Evolutionary conservation across 139 green algal species (phyloP).

Genomic region (Diplosphaera chodatii): DNA sequence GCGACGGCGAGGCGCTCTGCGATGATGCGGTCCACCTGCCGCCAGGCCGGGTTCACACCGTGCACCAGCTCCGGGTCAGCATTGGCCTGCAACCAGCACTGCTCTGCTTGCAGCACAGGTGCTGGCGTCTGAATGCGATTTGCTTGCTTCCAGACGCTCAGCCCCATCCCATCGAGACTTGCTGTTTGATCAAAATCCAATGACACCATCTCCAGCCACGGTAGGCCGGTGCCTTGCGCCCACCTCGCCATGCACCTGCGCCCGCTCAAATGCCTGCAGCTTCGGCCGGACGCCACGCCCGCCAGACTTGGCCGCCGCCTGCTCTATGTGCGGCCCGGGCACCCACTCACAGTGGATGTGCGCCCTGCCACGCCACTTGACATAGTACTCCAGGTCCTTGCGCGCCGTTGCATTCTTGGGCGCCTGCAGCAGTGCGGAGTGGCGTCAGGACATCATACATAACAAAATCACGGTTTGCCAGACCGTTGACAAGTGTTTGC

Average conservation of each 20-base stretch:
- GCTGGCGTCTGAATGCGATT: no score
- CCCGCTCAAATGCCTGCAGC: conserved; percentile 4
- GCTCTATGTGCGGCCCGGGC: conserved; percentile 18
- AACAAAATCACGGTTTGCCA: no score
- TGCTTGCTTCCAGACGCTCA: no score
- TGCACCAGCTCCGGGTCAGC: conserved; percentile 12
- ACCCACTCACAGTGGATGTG: conserved; percentile 63
- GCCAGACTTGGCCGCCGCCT: background rate
- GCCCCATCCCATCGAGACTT: no score
- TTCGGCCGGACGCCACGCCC: conserved; percentile 5
- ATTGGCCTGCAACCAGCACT: background rate
- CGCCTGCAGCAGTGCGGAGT: no score
- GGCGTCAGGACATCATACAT: no score
- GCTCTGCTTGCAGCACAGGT: no score
- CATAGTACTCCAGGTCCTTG: conserved; percentile 31
- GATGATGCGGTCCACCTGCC: conserved; percentile 40
- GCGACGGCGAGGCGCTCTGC: conserved; percentile 4
- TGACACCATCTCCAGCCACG: no score
- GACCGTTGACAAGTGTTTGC: no score
- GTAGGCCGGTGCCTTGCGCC: no score
- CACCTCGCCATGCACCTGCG: conserved; percentile 2
- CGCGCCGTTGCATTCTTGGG: background rate
- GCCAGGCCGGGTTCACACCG: conserved; percentile 27
- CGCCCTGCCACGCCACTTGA: conserved; percentile 55
- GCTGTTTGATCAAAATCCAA: no score